Evolutionary conservation across 2,329 filamentous ascomycete genomes (phyloP).

Genomic region (Fusarium kyushuense): DNA sequence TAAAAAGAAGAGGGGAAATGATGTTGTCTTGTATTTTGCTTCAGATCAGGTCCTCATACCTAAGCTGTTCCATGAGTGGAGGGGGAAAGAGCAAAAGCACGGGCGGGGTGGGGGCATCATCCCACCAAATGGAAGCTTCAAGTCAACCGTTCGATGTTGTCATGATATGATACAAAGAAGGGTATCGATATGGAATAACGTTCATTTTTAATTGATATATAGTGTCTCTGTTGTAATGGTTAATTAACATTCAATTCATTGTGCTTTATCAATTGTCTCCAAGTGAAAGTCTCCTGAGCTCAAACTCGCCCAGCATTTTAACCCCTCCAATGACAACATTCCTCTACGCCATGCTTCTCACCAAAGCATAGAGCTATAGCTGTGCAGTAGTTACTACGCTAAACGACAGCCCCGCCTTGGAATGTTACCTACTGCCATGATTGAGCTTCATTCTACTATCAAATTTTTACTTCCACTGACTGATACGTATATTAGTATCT

Average conservation of each 20-base stretch:
- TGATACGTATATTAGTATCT: constrained; percentile 1
- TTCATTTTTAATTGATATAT: not conserved
- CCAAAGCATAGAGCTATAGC: constrained; percentile 25
- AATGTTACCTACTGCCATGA: not conserved
- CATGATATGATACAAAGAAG: constrained; percentile 25
- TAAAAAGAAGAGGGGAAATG: constrained; percentile 33
- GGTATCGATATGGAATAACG: constrained; percentile 9
- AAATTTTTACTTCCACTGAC: constrained; percentile 6
- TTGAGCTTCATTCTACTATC: not conserved
- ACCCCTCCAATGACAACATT: constrained; percentile 43
- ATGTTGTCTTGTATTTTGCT: constrained; percentile 34
- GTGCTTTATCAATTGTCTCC: not conserved
- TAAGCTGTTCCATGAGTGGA: constrained; percentile 26
- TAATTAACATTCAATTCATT: not conserved
- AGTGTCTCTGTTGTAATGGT: not conserved
- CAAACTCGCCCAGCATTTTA: constrained; percentile 15
- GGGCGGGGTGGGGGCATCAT: constrained; percentile 42
- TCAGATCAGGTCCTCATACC: constrained; percentile 12
- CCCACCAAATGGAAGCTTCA: constrained; percentile 39
- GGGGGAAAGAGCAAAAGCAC: constrained; percentile 25
- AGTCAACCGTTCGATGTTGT: constrained; percentile 15
- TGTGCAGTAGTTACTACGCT: not conserved
- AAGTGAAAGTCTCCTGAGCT: not conserved
- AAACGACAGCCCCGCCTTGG: constrained; percentile 2
- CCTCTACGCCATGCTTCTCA: constrained; percentile 26